These are phyloP conservation scores for Suhomyces ambrosiae DNA, from an alignment of 1,139 yeast species.

Conservation along the genomic window DNA sequence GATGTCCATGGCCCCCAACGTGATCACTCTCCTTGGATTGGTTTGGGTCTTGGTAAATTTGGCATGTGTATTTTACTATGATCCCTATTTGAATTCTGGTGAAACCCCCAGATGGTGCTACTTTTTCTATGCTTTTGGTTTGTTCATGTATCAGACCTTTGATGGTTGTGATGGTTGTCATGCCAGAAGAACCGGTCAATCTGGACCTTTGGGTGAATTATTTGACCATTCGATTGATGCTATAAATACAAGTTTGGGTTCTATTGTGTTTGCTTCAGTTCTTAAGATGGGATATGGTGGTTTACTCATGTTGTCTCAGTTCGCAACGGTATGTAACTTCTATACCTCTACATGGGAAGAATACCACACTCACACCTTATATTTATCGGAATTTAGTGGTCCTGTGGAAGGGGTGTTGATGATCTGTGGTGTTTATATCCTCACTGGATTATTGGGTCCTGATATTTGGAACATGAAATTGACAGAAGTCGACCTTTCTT, in stretches of 20 bases:
- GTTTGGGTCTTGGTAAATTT: conserved; percentile 68
- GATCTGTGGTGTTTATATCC: conserved; percentile 53
- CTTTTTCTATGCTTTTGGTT: conserved; percentile 75
- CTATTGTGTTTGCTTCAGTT: conserved; percentile 71
- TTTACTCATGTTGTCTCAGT: conserved; percentile 65
- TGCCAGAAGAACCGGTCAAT: conserved; percentile 90
- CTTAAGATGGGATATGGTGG: conserved; percentile 73
- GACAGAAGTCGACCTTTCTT: conserved; percentile 35
- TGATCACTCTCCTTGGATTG: conserved; percentile 80
- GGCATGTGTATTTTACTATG: conserved; percentile 66
- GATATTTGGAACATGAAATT: conserved; percentile 58
- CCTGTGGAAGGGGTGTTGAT: conserved; percentile 92
- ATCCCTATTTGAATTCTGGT: conserved; percentile 59
- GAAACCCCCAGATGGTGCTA: conserved; percentile 82
- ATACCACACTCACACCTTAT: conserved; percentile 84
- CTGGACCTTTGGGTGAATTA: conserved; percentile 92
- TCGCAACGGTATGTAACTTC: conserved; percentile 77
- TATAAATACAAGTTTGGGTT: conserved; percentile 80
- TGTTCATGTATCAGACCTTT: conserved; percentile 90
- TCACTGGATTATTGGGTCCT: conserved; percentile 74
- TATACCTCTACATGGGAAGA: conserved; percentile 96
- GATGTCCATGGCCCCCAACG: conserved; percentile 82
- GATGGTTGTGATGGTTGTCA: conserved; percentile 97
- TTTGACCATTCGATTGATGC: conserved; percentile 96
- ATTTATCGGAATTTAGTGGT: conserved; percentile 79